phyloP scores from a whole-genome alignment of 768 basidiomycete genomes.

The Terana coerulea region DNA sequence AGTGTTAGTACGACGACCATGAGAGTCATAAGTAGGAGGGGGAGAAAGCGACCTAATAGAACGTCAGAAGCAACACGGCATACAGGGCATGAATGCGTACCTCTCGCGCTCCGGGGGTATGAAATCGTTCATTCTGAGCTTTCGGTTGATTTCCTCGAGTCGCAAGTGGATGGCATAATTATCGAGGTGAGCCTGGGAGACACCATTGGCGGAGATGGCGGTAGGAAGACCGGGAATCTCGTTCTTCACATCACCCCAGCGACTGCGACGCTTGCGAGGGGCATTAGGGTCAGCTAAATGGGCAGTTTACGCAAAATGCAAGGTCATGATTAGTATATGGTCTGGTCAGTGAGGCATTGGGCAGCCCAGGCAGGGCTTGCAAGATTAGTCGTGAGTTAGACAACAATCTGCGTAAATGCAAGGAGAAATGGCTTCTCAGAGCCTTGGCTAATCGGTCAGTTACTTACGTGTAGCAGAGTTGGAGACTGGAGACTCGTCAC shows the following conservation, averaged over 20 bases:
- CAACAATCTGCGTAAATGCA: conserved; percentile 16
- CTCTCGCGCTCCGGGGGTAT: conserved; percentile 94
- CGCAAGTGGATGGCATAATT: conserved; percentile 96
- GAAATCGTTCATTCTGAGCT: conserved; percentile 89
- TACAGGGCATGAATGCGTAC: conserved; percentile 34
- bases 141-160: conserved; percentile 96
- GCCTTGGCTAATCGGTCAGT: conserved; percentile 1
- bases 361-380: conserved; percentile 11
- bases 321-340: conserved; percentile 57
- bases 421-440: conserved; percentile 9
- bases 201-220: conserved; percentile 88
- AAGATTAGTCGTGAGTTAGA: conserved; percentile 17
- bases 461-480: conserved; percentile 67
- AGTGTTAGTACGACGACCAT: conserved; percentile 97
- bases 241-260: conserved; percentile 94
- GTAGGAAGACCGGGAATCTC: conserved; percentile 93
- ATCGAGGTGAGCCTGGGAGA: conserved; percentile 94
- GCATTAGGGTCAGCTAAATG: conserved; percentile 74
- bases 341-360: conserved; percentile 29
- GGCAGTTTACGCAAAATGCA: conserved; percentile 33
- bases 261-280: conserved; percentile 91
- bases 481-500: conserved; percentile 63
- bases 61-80: conserved; percentile 20
- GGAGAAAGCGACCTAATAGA: conserved; percentile 83
- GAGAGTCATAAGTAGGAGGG: conserved; percentile 94